Base-by-base conservation (phyloP, 2,329 filamentous ascomycete species). In the Beauveria sp. region DNA sequence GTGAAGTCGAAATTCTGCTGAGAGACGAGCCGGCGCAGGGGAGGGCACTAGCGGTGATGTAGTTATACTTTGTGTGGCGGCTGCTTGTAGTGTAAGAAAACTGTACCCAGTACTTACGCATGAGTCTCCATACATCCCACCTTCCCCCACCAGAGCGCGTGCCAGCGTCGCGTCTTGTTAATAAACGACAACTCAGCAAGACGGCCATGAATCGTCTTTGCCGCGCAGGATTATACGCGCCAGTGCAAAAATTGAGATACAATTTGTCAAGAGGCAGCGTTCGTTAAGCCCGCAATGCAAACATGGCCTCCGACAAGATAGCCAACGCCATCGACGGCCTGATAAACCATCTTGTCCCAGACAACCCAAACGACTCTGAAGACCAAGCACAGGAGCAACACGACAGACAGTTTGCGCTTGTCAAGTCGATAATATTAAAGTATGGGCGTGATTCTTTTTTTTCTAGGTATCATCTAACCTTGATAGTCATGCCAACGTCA, bases 271-370 rank as follows among this genome's bases (percentile, higher is more conserved):
- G 5, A 43, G 24, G 18, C n/a, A 52, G 30, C 22, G n/a, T 44
- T 51, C 9, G 16, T 40, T 47, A 10, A 47, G 18, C n/a, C 40
- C 26, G 79, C 72, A 66, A 82, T 81, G 79, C 79, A 71, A 74
- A 75, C 70, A 84, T 84, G 80, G 78, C 82, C 68, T 79, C 81
- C 68, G 80, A 84, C 70, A 89, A 90, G 77, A 84, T 96, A 75
- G 85, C 88, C 71, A 86, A 86, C 73, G 91, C 90, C 72, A 86
- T 96, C 71, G 85, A 90, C 72, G 87, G 88, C 74, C 81, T 96
- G 70, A 86, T 96, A 71, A 80, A 86, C 68, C 87, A 89, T 70
- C 79, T 93, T 62, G 79, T 94, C 61, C 89, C 89, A 60, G 77
- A 81, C 55, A 80, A 86, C 64, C 80, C 84, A 46, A 77, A 83